Conservation (phyloP, 192 early-diverging fungal species). For the Chytriomyces sp. region DNA sequence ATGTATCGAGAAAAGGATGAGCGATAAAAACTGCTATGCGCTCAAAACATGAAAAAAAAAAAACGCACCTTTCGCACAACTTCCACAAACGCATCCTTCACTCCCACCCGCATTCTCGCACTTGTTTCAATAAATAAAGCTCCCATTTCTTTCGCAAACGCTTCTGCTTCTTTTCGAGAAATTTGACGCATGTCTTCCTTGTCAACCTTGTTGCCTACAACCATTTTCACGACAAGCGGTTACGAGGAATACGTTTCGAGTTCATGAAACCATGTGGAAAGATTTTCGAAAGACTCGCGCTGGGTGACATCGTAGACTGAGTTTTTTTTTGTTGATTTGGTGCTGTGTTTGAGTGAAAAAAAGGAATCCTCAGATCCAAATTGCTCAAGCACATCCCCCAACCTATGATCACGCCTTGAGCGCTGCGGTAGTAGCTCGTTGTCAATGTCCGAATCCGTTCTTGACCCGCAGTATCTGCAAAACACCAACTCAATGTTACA, state of each 20-base stretch:
- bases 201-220: conserved; percentile 98
- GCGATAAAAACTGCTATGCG: background rate
- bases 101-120: conserved; percentile 92
- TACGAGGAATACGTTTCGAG: conserved; percentile 88
- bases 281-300: conserved; percentile 89
- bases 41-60: background rate
- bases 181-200: conserved; percentile 83
- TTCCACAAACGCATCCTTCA: conserved; percentile 93
- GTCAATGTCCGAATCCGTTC: conserved; percentile 98
- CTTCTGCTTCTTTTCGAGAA: conserved; percentile 83
- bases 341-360: background rate
- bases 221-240: conserved; percentile 91
- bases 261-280: conserved; percentile 94
- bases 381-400: conserved; percentile 22
- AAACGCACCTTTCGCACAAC: conserved; percentile 84
- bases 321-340: background rate
- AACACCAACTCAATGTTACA: conserved; percentile 11
- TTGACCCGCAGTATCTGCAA: conserved; percentile 94
- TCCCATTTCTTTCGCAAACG: conserved; percentile 84
- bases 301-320: conserved; percentile 96
- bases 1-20: background rate
- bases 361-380: no score
- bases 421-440: conserved; percentile 95
- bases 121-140: conserved; percentile 96
- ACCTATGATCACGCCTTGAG: conserved; percentile 97